These are phyloP conservation scores for Mesostigma viride DNA, from an alignment of 139 green algal species.

Conservation along the genomic window DNA sequence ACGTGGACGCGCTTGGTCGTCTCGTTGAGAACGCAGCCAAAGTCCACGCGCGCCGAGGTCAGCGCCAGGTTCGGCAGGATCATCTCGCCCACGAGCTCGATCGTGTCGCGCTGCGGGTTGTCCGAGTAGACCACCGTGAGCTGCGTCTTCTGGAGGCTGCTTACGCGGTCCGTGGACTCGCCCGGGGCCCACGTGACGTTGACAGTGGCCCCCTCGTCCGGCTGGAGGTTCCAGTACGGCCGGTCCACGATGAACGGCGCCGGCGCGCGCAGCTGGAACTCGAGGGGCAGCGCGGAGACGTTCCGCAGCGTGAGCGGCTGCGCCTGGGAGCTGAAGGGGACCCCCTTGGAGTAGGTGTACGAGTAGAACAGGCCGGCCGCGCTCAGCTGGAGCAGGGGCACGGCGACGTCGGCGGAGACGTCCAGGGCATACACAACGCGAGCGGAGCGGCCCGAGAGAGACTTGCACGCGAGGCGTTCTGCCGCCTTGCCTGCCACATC, in stretches of 20 bases:
- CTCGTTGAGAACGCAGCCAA: conserved; percentile 60
- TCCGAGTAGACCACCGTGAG: conserved; percentile 46
- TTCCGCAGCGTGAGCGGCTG: conserved; percentile 24
- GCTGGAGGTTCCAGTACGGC: conserved; percentile 35
- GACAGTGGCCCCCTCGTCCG: conserved; percentile 40
- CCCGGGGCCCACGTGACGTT: conserved; percentile 48
- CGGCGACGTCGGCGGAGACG: conserved; percentile 33
- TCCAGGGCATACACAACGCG: neutral
- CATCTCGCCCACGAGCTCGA: conserved; percentile 52
- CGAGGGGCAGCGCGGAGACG: conserved; percentile 43
- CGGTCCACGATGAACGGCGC: conserved; percentile 51
- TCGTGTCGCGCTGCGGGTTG: conserved; percentile 50
- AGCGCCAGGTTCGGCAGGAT: conserved; percentile 60
- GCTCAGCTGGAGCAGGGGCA: conserved; percentile 55
- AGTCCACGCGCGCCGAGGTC: conserved; percentile 39
- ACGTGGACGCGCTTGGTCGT: conserved; percentile 43
- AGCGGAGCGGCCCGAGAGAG: neutral
- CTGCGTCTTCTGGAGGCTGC: neutral
- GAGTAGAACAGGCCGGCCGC: conserved; percentile 40
- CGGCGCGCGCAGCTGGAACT: conserved; percentile 35
- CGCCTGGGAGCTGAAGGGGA: conserved; percentile 5
- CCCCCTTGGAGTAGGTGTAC: conserved; percentile 42
- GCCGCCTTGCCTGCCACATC: conserved; percentile 16
- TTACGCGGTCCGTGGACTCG: neutral
- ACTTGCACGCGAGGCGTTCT: conserved; percentile 44